Base-by-base conservation (phyloP, 2,329 filamentous ascomycete species). In the Aspergillus quadrilineatus region DNA sequence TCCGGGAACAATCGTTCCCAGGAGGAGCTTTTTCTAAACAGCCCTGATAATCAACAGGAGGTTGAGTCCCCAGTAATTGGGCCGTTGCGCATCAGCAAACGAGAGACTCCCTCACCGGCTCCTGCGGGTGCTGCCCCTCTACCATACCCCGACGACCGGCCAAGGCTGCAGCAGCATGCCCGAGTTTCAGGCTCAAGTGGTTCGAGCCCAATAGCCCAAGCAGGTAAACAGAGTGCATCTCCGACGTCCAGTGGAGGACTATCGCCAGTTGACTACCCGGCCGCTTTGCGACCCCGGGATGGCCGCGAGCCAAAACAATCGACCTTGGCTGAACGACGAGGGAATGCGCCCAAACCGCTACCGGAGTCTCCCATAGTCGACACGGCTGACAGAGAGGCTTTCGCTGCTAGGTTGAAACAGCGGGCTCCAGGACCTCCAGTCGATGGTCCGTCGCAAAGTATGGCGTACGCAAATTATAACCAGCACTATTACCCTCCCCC, bases 81-180 rank as follows among this genome's bases (percentile, higher is more conserved):
- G 67, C 92, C 92, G 58, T 76, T 96, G 75, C 85, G 90, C 68
- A 95, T 96, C 72, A 88, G 87, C 78, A 95, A 95, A 74, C 85
- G 87, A 55, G 84, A 86, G 65, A 89, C 86, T 56, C 83, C 87
- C 32, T 80, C 80, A 51, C 85, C 85, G 36, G 71, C 72, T 29
- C 68, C 70, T 67, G 72, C 69, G 66, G 75, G 80, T 54, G 88
- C 46, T 36, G 39, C 81, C 56, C 76, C 83, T 59, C 77, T 90
- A 26, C 86, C 87, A 0, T 94, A 92, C 66, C 89, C 90, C 41
- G 86, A 89, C 65, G 87, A 90, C 69, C 84, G 70, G 28, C 68
- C 69, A 47, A 65, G 67, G 63, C 76, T 60, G 62, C 75, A 67
- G 65, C 75, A 68, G 39, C 45, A 54, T 48, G 63, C 65, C 58